Conservation (phyloP, 305 asterid species). For the Nicotiana rustica region DNA sequence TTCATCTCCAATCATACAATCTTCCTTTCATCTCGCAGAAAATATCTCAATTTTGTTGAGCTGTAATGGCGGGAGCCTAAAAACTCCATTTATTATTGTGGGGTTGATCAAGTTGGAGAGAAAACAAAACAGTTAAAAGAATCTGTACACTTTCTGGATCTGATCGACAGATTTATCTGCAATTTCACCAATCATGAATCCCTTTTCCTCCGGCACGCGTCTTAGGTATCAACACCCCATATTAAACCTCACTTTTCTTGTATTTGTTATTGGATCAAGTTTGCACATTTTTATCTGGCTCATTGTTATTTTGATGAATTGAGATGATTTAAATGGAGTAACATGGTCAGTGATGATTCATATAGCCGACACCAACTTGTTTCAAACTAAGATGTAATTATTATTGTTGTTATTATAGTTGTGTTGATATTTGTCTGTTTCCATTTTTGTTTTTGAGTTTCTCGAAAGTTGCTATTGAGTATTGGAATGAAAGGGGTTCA, state of each 20-base stretch:
- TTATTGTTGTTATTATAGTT: no score
- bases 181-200: slow-evolving; percentile 81
- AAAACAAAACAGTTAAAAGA: not conserved
- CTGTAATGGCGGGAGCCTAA: slow-evolving; percentile 8
- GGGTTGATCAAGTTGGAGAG: slow-evolving; percentile 34
- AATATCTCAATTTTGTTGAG: not conserved
- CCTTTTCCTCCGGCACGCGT: slow-evolving; percentile 91
- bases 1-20: not conserved
- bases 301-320: slow-evolving; percentile 4
- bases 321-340: no score
- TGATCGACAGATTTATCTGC: slow-evolving; percentile 58
- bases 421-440: not conserved
- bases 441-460: not conserved
- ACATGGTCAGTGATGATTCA: no score
- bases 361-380: no score
- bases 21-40: not conserved
- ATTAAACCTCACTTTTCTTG: not conserved
- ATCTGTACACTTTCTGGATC: slow-evolving; percentile 56
- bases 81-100: not conserved
- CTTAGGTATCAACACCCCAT: slow-evolving; percentile 58
- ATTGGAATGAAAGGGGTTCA: not conserved
- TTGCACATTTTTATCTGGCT: not conserved
- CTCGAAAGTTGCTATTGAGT: not conserved
- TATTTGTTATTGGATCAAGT: not conserved
- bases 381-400: no score